These are phyloP conservation scores for Aspergillus arachidicola DNA, from an alignment of 2,329 filamentous ascomycete species.

Conservation along the genomic window DNA sequence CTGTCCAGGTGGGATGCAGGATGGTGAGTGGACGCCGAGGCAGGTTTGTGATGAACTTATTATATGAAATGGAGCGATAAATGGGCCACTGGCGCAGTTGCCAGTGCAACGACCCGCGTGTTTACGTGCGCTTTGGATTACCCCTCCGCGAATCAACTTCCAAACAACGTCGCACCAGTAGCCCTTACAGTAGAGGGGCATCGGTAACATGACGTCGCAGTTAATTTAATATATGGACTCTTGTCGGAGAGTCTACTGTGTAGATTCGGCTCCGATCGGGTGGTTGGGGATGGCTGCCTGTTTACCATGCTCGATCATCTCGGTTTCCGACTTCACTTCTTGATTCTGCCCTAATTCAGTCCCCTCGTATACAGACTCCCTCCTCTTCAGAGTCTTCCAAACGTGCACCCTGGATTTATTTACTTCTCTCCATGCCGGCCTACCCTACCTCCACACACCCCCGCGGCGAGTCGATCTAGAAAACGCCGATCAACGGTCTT, in stretches of 20 bases:
- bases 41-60: neutral
- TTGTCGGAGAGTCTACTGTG: neutral
- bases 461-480: conserved; percentile 14
- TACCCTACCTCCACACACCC: conserved; percentile 10
- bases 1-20: neutral
- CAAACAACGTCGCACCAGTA: conserved; percentile 10
- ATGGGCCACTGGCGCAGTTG: conserved; percentile 15
- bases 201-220: conserved; percentile 12
- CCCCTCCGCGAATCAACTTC: conserved; percentile 20
- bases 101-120: conserved; percentile 27
- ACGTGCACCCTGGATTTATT: neutral
- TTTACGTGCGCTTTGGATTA: conserved; percentile 13
- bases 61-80: conserved; percentile 1
- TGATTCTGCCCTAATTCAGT: neutral
- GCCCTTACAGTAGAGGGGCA: conserved; percentile 1
- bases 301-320: conserved; percentile 11
- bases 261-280: conserved; percentile 4
- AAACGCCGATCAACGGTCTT: conserved; percentile 18
- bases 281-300: conserved; percentile 16
- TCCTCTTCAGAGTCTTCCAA: neutral
- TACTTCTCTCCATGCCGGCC: conserved; percentile 14
- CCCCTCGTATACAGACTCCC: neutral
- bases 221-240: conserved; percentile 10
- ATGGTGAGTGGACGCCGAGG: neutral
- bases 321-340: neutral